Evolutionary conservation across 2,329 filamentous ascomycete genomes (phyloP), one percentile per base, ranked within the genome.

Genomic region (Fusarium musae): DNA sequence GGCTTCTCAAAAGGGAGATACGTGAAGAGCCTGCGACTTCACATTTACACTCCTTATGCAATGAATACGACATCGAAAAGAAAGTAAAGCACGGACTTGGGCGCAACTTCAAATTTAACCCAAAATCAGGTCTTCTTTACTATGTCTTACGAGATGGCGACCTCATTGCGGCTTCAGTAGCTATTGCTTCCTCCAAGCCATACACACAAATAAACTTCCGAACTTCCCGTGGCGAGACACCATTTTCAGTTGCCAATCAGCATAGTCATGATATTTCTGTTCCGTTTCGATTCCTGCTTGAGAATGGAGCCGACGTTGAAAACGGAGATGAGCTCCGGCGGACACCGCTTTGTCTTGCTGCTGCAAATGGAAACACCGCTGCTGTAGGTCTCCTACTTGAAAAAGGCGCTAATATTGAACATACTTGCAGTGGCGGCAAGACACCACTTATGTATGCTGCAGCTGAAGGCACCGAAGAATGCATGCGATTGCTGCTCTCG

Each of bases 401-500:
- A 19, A 5, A 10, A 3, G 36, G 36, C 36, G 17, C 17, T 0
- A 10, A 6, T 9, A 3, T 37, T 17, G 34, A 36, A 7, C 1
- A 9, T 9, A 1, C 8, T 17, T 16, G 8, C 8, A 17, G 1
- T 1, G 1, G 0, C 17, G 34, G 36, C 36, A 10, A 10, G 36
- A 11, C 36, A 11, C 36, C 36, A 6, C 36, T 37, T 6, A 10
- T 19, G 9, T 6, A 10, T 37, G 36, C 36, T 37, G 36, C 36
- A 37, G 2, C 1, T 1, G 0, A 0, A 1, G 9, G 9, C 36
- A 37, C 0, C 6, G 36, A 37, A 1, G 16, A 37, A 10, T 37
- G 36, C 9, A 37, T 37, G 4, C 36, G 5, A 2, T 6, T 37
- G 16, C 36, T 37, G 4, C 19, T 37, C 36, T 37, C 36, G 1